Base-by-base conservation (phyloP, 768 basidiomycete species). In the Paxillus ammoniavirescens region DNA sequence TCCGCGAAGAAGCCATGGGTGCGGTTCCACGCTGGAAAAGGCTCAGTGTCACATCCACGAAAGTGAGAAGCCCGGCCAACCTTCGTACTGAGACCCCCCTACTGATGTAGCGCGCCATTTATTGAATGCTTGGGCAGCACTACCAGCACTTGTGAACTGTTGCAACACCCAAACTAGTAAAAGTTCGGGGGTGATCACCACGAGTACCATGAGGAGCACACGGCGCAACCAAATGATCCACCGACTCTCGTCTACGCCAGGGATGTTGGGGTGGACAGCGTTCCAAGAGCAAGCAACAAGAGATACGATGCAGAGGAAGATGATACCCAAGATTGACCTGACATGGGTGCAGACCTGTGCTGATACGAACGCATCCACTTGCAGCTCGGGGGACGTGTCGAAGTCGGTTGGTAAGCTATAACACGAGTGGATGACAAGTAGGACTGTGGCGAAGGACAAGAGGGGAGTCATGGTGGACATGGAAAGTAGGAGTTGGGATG, bases 291-390 rank as follows among this genome's bases (percentile, higher is more conserved):
- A 72, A 8, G 59, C 50, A 17, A 70, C 62, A 1, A 70, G 53
- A 4, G 70, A 66, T 10, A 59, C 52, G 18, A 66, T n/a, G 23
- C 67, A 70, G 47, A 63, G 61, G 59, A 59, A 61, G 12, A 69
- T 52, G 41, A 72, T 69, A 42, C 54, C 47, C 55, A 52, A 62
- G 58, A 70, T 76, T 75, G 53, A 75, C 74, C 49, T 50, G 12
- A 14, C 28, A 10, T 31, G 8, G 6, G 3, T 44, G 8, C 40
- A 50, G 21, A n/a, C 0, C 14, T 17, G 47, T 47, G 10, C 2
- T 26, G 31, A 35, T 15, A 35, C 33, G 33, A 13, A 3, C 3
- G n/a, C 28, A 13, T 47, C 33, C 1, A 40, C 38, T 8, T 35
- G 35, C 35, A 14, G 35, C 35, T 12, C n/a, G n/a, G n/a, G 7